phyloP scores from a whole-genome alignment of 2,329 filamentous ascomycete species.

The Aspergillus glaucus region DNA sequence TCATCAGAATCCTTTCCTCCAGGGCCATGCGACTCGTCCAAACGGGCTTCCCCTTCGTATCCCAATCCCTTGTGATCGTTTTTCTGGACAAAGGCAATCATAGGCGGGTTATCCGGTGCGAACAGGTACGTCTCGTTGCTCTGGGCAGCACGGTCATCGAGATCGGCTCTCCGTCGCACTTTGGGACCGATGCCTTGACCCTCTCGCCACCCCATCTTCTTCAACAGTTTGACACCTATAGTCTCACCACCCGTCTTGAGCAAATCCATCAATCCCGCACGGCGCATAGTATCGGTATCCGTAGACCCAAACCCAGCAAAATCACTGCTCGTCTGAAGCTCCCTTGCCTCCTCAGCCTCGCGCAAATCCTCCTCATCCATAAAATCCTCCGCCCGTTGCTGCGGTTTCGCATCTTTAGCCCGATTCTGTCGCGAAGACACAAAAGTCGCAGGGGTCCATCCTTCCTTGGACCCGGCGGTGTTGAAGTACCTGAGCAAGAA shows the following conservation, averaged over 20 bases:
- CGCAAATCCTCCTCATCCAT: constrained; percentile 97
- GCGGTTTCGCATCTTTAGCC: constrained; percentile 53
- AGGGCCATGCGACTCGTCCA: constrained; percentile 17
- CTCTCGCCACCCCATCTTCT: constrained; percentile 92
- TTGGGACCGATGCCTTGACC: constrained; percentile 91
- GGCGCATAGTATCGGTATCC: constrained; percentile 47
- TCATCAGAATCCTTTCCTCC: constrained; percentile 16
- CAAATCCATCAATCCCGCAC: constrained; percentile 61
- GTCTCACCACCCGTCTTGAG: constrained; percentile 70
- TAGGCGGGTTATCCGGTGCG: constrained; percentile 70
- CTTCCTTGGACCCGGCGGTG: constrained; percentile 95
- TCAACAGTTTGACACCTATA: constrained; percentile 77
- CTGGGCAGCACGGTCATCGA: constrained; percentile 49
- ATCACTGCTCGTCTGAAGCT: constrained; percentile 63
- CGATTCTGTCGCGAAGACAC: constrained; percentile 81
- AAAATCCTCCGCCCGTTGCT: constrained; percentile 75
- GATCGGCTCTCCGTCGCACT: constrained; percentile 64
- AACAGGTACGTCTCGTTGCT: constrained; percentile 62
- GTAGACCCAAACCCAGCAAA: constrained; percentile 73
- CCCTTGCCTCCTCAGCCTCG: constrained; percentile 72
- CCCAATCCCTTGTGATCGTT: constrained; percentile 43
- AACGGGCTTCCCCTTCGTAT: constrained; percentile 36
- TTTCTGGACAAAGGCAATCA: constrained; percentile 49
- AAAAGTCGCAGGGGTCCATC: constrained; percentile 89
- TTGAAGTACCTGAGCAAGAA: constrained; percentile 73